phyloP scores from a whole-genome alignment of 2,329 filamentous ascomycete species.

The Fusarium sp. region DNA sequence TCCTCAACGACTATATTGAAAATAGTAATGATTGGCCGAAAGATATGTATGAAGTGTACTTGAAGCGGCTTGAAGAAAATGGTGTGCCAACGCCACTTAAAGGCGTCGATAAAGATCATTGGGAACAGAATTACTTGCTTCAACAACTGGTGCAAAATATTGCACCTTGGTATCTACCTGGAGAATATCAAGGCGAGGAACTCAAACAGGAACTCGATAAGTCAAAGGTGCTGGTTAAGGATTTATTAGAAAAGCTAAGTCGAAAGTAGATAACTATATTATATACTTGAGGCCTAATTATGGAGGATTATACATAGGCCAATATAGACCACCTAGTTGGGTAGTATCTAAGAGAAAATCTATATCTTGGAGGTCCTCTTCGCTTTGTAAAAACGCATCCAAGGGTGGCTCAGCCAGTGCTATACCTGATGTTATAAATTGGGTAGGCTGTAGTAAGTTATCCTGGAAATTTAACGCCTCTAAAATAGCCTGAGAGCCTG shows the following conservation, averaged over 20 bases:
- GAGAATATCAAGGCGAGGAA: background rate
- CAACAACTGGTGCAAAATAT: slow-evolving; percentile 1
- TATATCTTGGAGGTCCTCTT: background rate
- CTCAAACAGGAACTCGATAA: background rate
- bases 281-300: too few species aligned
- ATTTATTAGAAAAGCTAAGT: background rate
- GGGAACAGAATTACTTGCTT: slow-evolving; percentile 1
- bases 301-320: background rate
- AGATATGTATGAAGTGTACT: background rate
- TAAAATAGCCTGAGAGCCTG: background rate
- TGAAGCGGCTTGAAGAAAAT: background rate
- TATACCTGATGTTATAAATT: background rate
- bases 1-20: slow-evolving; percentile 13
- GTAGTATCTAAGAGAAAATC: background rate
- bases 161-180: slow-evolving; percentile 25
- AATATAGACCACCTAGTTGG: background rate
- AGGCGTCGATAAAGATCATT: background rate
- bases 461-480: background rate
- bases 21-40: slow-evolving; percentile 5
- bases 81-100: background rate
- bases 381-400: background rate
- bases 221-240: background rate
- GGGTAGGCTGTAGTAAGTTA: background rate
- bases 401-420: background rate
- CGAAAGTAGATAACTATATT: too few species aligned